Conservation (phyloP, 805 yeast species). For the Kazachstania taianensis region DNA sequence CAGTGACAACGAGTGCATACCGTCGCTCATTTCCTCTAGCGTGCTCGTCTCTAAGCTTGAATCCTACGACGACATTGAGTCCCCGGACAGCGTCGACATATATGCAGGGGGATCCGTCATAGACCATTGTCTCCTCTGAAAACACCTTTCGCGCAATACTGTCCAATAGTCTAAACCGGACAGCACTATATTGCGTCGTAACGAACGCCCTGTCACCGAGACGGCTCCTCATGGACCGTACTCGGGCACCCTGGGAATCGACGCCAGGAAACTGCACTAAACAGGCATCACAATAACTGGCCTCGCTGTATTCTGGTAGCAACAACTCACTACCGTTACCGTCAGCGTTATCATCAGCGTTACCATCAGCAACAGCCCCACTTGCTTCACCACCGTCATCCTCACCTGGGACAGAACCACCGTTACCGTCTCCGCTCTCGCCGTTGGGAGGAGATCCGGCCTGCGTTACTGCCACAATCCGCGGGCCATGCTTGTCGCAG, state of each 20-base stretch:
- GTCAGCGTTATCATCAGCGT: slow-evolving; percentile 13
- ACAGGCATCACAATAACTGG: slow-evolving; percentile 53
- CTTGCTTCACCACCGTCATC: neutral
- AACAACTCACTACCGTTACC: slow-evolving; percentile 19
- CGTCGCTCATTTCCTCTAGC: slow-evolving; percentile 71
- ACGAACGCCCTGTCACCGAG: slow-evolving; percentile 29
- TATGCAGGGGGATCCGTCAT: slow-evolving; percentile 49
- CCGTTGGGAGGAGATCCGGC: too few relatives aligned
- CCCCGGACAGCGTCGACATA: slow-evolving; percentile 57
- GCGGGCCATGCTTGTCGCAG: slow-evolving; percentile 72
- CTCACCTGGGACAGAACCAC: neutral
- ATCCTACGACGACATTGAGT: slow-evolving; percentile 46
- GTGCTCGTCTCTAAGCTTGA: slow-evolving; percentile 51
- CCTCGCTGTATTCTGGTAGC: slow-evolving; percentile 35
- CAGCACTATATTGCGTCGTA: slow-evolving; percentile 53
- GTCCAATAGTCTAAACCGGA: slow-evolving; percentile 43
- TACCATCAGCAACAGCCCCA: slow-evolving; percentile 2
- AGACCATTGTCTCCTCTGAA: slow-evolving; percentile 55
- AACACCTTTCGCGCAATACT: slow-evolving; percentile 54
- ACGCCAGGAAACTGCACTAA: slow-evolving; percentile 39
- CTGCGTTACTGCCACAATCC: slow-evolving; percentile 56
- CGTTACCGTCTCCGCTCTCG: neutral
- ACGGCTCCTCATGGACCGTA: slow-evolving; percentile 28
- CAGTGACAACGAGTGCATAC: slow-evolving; percentile 48
- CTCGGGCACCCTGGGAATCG: slow-evolving; percentile 4